Base-by-base conservation (phyloP, 2,329 filamentous ascomycete genomes). In the Pestalotiopsis sp. region DNA sequence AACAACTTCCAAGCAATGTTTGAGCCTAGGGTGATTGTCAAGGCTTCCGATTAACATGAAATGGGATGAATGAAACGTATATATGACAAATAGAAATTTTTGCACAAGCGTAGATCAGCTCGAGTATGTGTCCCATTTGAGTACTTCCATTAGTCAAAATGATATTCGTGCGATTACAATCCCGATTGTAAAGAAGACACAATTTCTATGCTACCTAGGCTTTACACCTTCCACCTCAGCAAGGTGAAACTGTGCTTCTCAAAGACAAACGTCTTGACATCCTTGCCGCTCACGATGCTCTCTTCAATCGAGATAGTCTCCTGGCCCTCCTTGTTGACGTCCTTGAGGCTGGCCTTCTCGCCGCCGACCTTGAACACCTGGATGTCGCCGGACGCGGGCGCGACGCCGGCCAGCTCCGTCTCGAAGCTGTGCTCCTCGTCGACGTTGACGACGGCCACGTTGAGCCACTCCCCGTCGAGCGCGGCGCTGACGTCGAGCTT, bases 391-490 rank as follows among this genome's bases (percentile, higher is more conserved):
- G 65, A 41, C 6, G 65, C 65, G 6, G 65, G 56, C 23, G 65
- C 83, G 4, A 89, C 77, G 0, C 91, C 91, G 56, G 86, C 83
- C n/a, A 94, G 72, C 58, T 86, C 82, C 0, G 87, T 87, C 70
- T 87, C 83, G 66, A 91, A 90, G 68, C 85, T 87, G 70, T 86
- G 83, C 9, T 85, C 84, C 70, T 91, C 89, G 70, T 86, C 84
- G 38, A 93, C 86, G 77, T 96, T 96, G 17, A 94, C 91, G 1
- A 95, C 92, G 3, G 87, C 92, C 71, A 95, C 73, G 71, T 84
- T 91, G 1, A 91, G 83, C 66, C 83, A 86, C 31, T 84, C 89
- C 45, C 83, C 84, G 60, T 85, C 83, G 4, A 91, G 73, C 2
- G 85, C 82, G 2, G 90, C 91, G 71, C 89, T 91, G 31, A 91